Percentiles rank a stretch among this genome's conserved stretches.
These are phyloP conservation scores for Aphanomyces euteiches DNA, from an alignment of 352 stramenopile species.

Conservation along the genomic window DNA sequence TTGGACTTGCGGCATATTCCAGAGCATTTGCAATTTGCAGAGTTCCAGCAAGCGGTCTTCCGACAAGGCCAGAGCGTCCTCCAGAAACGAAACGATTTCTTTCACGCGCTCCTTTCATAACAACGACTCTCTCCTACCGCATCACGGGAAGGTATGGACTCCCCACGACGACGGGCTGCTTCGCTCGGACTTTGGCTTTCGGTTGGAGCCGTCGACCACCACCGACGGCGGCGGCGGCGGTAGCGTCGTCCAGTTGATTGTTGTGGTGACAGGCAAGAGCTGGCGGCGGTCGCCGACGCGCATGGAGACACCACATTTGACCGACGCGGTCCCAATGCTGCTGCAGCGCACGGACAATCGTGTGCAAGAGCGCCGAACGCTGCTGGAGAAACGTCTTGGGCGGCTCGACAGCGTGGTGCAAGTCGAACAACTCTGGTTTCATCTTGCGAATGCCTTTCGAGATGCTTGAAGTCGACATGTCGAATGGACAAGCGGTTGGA, in stretches of 20 bases:
- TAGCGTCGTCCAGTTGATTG: neutral
- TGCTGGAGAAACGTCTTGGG: neutral
- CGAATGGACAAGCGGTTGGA: neutral
- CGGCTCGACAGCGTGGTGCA: neutral
- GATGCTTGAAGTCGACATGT: neutral
- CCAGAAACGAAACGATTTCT: neutral
- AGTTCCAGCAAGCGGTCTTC: constrained; percentile 4
- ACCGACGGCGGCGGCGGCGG: too few relatives aligned
- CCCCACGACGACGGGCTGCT: too few relatives aligned
- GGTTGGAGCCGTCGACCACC: neutral
- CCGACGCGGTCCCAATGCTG: neutral
- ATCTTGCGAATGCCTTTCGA: constrained; percentile 12
- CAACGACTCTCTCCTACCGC: neutral
- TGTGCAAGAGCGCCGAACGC: neutral
- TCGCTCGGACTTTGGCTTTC: neutral
- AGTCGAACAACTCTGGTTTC: constrained; percentile 20
- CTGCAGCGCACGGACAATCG: neutral
- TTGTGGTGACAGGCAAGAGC: neutral
- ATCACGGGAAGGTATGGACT: too few relatives aligned
- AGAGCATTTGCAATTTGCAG: neutral
- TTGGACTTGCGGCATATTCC: neutral
- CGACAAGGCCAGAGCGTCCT: constrained; percentile 17
- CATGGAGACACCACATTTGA: neutral
- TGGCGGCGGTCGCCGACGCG: neutral
- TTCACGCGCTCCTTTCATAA: neutral